Percentiles rank a stretch among this genome's conserved stretches.
phyloP scores from a whole-genome alignment of 805 yeast species.

The Candida tallmaniae region DNA sequence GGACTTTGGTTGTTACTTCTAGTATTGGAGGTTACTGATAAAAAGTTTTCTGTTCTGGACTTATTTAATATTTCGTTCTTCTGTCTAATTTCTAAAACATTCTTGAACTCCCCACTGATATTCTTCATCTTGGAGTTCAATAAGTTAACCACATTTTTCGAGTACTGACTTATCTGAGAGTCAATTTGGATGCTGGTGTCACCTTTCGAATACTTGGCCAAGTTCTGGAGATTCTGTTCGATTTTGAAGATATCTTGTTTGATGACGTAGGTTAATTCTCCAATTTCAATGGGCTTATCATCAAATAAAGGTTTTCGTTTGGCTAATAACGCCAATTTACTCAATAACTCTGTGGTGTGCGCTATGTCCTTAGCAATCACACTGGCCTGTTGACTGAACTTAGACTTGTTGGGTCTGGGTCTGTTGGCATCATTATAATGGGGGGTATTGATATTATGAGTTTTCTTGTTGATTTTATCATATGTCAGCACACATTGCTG shows the following conservation, averaged over 20 bases:
- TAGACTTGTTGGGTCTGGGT: conserved; percentile 19
- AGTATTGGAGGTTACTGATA: conserved; percentile 44
- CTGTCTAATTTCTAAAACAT: conserved; percentile 85
- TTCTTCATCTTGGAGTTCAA: conserved; percentile 88
- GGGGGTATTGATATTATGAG: conserved; percentile 13
- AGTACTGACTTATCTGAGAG: conserved; percentile 66
- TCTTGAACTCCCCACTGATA: conserved; percentile 86
- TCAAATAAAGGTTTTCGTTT: conserved; percentile 88
- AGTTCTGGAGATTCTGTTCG: conserved; percentile 61
- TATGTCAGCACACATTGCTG: conserved; percentile 83
- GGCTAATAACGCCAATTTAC: conserved; percentile 79
- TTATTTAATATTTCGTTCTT: conserved; percentile 75
- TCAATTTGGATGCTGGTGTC: conserved; percentile 41
- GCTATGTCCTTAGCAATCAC: conserved; percentile 85
- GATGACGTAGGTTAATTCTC: conserved; percentile 82
- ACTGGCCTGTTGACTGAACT: conserved; percentile 62
- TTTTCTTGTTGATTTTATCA: conserved; percentile 52
- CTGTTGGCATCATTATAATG: conserved; percentile 19
- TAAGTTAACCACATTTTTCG: conserved; percentile 81
- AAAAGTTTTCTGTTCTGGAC: conserved; percentile 78
- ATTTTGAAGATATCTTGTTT: conserved; percentile 84
- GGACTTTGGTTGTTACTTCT: conserved; percentile 22
- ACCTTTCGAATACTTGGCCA: conserved; percentile 51
- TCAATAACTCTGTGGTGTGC: conserved; percentile 73
- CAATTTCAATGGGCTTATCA: conserved; percentile 90